Evolutionary conservation across 306 rosid species (phyloP), one percentile per base, ranked within the genome.

Genomic region (Boehmeria nivea): DNA sequence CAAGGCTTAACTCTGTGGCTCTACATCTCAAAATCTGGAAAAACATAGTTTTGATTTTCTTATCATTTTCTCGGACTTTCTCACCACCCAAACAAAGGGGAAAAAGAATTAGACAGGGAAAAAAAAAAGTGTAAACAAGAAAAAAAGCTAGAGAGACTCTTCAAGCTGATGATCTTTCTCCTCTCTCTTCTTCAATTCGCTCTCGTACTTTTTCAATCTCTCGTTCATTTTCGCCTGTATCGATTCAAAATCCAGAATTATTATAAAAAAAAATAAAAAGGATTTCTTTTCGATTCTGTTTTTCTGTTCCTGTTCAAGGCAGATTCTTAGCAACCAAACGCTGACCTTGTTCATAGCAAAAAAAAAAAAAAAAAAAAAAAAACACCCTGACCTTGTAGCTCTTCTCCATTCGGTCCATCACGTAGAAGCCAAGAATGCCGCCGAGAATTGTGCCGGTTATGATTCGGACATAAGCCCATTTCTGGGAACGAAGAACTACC

Each of bases 361-460:
- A 45, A 6, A 16, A 2, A 9, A 19, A 24, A 12, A 14, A 19
- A 25, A 8, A 3, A 22, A 53, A 14, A 25, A 27, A 31, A 13
- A 23, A 25, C 8, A 37, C 18, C 7, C 38, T 50, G 42, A 86
- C 97, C 97, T 86, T 84, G 60, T 87, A 87, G 68, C 73, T 65
- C 14, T 22, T 57, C 74, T 87, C 96, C 21, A 75, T 7, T 37
- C 82, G 87, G 61, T 87, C 91, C 95, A 87, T 90, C 54, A 78
- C 88, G 42, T 90, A 90, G 86, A 90, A 90, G 63, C 94, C 95
- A 53, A 90, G 84, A 51, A 70, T 63, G 57, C 90, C 90, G 45
- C 90, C 94, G 8, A 78, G 6, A 51, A 84, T 73, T 21, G 90
- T 84, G 16, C 96, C 96, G 44, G 71, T 15, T 54, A 85, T 80